These are phyloP conservation scores for Gyrodon lividus DNA, from an alignment of 768 basidiomycete genomes.

Conservation along the genomic window DNA sequence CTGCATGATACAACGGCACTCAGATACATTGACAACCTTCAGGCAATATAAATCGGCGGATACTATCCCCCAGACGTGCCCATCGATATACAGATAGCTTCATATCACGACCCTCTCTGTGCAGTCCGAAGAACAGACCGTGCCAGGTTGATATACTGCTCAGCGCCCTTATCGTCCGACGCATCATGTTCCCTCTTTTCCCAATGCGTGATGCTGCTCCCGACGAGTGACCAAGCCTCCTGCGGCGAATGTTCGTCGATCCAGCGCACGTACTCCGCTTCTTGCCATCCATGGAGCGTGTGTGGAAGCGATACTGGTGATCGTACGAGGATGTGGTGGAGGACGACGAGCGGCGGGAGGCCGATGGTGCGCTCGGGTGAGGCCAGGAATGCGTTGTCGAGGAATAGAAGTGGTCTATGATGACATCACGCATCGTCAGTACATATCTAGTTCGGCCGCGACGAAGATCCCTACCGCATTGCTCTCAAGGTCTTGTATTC, in stretches of 20 bases:
- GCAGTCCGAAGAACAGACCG: conserved; percentile 59
- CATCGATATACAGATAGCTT: not conserved
- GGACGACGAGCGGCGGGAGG: conserved; percentile 81
- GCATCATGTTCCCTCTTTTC: conserved; percentile 68
- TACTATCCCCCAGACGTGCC: too few relatives aligned
- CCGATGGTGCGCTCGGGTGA: conserved; percentile 66
- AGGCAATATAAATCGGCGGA: too few relatives aligned
- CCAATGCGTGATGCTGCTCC: conserved; percentile 76
- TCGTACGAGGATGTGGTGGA: conserved; percentile 91
- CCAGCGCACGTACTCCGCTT: conserved; percentile 96
- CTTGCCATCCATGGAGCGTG: conserved; percentile 88
- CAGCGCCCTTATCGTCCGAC: conserved; percentile 42
- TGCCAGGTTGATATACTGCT: conserved; percentile 67
- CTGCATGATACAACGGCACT: too few relatives aligned
- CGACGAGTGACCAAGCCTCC: conserved; percentile 79
- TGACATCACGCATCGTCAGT: not conserved
- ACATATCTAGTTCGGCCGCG: not conserved
- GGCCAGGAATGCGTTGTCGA: conserved; percentile 72
- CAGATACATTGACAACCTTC: too few relatives aligned
- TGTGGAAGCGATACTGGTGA: conserved; percentile 87
- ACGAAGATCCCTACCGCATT: conserved; percentile 62
- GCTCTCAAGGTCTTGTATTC: conserved; percentile 86
- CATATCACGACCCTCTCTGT: conserved; percentile 12
- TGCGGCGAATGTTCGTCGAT: conserved; percentile 84
- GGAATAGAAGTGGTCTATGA: conserved; percentile 80